These are phyloP conservation scores for Eimeria maxima DNA, from an alignment of 169 alveolate genomes.

Conservation along the genomic window DNA sequence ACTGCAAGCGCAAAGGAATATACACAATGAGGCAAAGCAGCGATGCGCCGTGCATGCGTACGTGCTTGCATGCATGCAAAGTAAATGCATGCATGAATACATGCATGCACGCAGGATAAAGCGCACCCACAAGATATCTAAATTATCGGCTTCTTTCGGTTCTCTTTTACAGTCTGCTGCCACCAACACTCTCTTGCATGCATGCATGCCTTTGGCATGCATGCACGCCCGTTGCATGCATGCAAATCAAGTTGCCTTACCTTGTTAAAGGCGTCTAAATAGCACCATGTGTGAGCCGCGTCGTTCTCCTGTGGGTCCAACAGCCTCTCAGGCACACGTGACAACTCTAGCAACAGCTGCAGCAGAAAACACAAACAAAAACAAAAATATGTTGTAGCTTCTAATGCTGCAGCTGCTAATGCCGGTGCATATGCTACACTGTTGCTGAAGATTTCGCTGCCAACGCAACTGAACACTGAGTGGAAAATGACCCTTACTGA, in stretches of 20 bases:
- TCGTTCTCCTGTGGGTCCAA: conserved; percentile 67
- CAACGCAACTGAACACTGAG: background rate
- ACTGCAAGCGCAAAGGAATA: conserved; percentile 22
- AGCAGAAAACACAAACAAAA: background rate
- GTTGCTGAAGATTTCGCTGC: background rate
- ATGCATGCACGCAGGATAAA: background rate
- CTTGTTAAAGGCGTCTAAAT: conserved; percentile 69
- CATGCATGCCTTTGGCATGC: too few relatives aligned
- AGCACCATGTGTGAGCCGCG: conserved; percentile 81
- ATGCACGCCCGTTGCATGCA: background rate
- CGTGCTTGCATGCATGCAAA: background rate
- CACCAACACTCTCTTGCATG: too few relatives aligned
- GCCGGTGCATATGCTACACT: background rate
- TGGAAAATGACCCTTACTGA: too few relatives aligned
- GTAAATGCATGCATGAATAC: background rate
- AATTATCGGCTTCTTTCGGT: background rate
- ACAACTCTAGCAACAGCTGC: conserved; percentile 72
- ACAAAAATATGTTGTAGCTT: background rate
- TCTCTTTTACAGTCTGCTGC: too few relatives aligned
- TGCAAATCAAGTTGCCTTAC: background rate
- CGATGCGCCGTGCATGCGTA: background rate
- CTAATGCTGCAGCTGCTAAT: background rate
- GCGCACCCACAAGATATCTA: background rate
- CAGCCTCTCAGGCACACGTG: conserved; percentile 45
- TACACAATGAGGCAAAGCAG: background rate